Percentiles rank a stretch among this genome's conserved stretches.
These are phyloP conservation scores for Marasmius tenuissimus DNA, from an alignment of 1,284 basidiomycete genomes.

Conservation along the genomic window DNA sequence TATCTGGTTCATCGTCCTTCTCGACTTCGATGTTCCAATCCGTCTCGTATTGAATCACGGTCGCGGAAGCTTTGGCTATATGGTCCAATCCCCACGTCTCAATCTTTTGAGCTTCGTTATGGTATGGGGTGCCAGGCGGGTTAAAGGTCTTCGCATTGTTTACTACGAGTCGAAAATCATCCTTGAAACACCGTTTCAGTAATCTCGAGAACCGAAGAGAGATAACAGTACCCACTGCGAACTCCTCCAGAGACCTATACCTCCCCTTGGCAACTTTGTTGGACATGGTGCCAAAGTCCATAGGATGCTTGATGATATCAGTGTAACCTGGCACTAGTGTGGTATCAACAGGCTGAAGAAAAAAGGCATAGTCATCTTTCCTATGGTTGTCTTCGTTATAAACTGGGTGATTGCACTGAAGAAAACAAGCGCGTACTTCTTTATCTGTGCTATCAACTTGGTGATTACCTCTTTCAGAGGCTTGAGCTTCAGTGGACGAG, in stretches of 20 bases:
- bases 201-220: neutral
- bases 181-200: conserved; percentile 33
- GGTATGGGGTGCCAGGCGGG: conserved; percentile 67
- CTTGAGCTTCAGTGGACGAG: conserved; percentile 68
- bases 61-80: conserved; percentile 64
- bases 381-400: conserved; percentile 33
- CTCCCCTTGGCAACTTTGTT: conserved; percentile 62
- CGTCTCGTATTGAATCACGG: conserved; percentile 76
- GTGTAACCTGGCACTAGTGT: conserved; percentile 67
- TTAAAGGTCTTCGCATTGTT: conserved; percentile 75
- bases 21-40: conserved; percentile 84
- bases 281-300: conserved; percentile 84
- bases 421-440: conserved; percentile 52
- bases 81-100: conserved; percentile 70
- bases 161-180: conserved; percentile 71
- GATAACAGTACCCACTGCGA: conserved; percentile 52
- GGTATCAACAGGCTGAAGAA: conserved; percentile 69
- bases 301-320: conserved; percentile 70
- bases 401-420: neutral
- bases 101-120: conserved; percentile 69
- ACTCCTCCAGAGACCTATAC: conserved; percentile 76
- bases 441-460: conserved; percentile 68
- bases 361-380: conserved; percentile 87
- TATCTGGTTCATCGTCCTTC: conserved; percentile 53
- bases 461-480: conserved; percentile 71